phyloP scores from a whole-genome alignment of 768 basidiomycete species.

The Lentinula raphanica region DNA sequence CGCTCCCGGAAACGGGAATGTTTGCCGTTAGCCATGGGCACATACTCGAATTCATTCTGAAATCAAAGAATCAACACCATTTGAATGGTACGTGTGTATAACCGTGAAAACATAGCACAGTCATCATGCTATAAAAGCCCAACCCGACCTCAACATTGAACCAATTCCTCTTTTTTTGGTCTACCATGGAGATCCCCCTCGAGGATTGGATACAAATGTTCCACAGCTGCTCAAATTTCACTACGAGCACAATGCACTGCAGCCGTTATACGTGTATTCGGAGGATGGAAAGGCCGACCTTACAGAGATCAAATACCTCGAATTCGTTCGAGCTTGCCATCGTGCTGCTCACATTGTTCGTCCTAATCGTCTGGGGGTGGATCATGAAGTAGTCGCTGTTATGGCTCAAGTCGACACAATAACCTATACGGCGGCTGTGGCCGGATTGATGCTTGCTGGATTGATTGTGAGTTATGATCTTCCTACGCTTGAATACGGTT shows the following conservation, averaged over 20 bases:
- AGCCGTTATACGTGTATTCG: conserved; percentile 25
- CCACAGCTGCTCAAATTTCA: conserved; percentile 30
- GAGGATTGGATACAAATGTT: neutral
- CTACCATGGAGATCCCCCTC: neutral
- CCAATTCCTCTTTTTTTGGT: neutral
- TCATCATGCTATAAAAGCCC: too few relatives aligned
- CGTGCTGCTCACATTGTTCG: conserved; percentile 35
- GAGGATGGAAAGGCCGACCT: conserved; percentile 15
- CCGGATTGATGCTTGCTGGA: conserved; percentile 34
- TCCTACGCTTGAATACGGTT: too few relatives aligned
- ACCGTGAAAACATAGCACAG: too few relatives aligned
- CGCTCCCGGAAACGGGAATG: too few relatives aligned
- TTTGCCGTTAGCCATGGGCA: too few relatives aligned
- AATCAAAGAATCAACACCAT: too few relatives aligned
- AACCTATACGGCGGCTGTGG: conserved; percentile 35
- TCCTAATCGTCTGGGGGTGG: conserved; percentile 21
- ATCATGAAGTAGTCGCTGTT: conserved; percentile 30
- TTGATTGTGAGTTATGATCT: conserved; percentile 22
- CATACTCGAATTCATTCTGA: too few relatives aligned
- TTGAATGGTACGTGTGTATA: too few relatives aligned
- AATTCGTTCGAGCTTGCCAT: conserved; percentile 43
- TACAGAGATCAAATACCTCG: conserved; percentile 30
- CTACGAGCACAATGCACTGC: conserved; percentile 25
- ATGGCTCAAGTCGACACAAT: conserved; percentile 29
- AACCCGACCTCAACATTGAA: too few relatives aligned